Conservation (phyloP, 2,329 filamentous ascomycete genomes). For the Davidsoniella virescens region DNA sequence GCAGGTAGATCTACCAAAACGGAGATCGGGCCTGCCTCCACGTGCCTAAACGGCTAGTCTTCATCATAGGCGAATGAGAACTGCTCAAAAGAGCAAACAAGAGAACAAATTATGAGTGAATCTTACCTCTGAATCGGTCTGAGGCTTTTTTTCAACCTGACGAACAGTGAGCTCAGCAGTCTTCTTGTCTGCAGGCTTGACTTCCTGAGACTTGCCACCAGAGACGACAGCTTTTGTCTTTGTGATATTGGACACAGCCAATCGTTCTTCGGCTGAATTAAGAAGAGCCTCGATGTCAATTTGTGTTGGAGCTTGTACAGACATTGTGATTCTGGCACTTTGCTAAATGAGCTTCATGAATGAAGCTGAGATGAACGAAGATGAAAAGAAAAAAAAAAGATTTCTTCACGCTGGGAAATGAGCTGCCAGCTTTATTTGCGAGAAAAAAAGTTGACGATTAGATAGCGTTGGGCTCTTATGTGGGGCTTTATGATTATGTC, state of each 20-base stretch:
- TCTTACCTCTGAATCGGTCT: slow-evolving; percentile 18
- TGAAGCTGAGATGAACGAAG: not conserved
- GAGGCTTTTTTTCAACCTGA: not conserved
- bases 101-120: not conserved
- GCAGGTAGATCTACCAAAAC: slow-evolving; percentile 36
- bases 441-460: slow-evolving; percentile 4
- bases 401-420: no score
- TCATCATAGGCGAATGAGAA: slow-evolving; percentile 22
- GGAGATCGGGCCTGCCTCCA: slow-evolving; percentile 25
- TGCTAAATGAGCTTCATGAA: not conserved
- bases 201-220: not conserved
- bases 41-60: slow-evolving; percentile 22
- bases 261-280: slow-evolving; percentile 8
- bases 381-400: not conserved
- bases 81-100: slow-evolving; percentile 2
- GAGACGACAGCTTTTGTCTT: not conserved
- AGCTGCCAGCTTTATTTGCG: no score
- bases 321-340: not conserved
- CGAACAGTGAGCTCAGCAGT: slow-evolving; percentile 5
- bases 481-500: no score
- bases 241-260: slow-evolving; percentile 1
- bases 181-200: not conserved
- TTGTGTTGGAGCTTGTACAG: not conserved
- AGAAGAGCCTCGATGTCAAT: slow-evolving; percentile 19
- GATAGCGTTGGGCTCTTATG: not conserved